Conservation (phyloP, 2,329 filamentous ascomycete species). For the Eurotiales sp. region DNA sequence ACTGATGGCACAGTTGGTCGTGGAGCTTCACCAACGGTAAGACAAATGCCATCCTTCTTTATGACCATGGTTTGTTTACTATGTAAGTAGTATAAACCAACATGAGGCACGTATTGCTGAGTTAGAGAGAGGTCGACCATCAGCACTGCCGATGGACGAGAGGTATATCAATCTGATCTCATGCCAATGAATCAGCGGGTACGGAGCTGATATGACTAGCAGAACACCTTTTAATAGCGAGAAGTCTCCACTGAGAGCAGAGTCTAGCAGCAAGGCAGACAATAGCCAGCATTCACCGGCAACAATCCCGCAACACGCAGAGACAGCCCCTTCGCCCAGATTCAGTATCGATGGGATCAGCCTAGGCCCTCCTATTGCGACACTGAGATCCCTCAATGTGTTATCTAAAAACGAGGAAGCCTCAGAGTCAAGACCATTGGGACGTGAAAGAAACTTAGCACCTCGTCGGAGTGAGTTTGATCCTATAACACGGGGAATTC, state of each 20-base stretch:
- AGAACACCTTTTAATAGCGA: neutral
- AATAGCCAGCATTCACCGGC: neutral
- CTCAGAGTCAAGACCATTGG: constrained; percentile 11
- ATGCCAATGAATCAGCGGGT: neutral
- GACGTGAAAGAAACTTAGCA: neutral
- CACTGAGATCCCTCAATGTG: constrained; percentile 18
- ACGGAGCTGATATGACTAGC: neutral
- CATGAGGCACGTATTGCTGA: constrained; percentile 7
- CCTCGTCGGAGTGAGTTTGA: neutral
- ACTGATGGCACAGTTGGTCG: constrained; percentile 15
- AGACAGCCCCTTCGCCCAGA: neutral
- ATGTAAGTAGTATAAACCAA: constrained; percentile 2
- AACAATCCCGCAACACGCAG: neutral
- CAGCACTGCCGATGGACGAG: neutral
- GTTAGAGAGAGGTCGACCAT: neutral
- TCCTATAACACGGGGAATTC: neutral
- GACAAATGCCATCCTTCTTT: neutral
- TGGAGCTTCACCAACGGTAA: constrained; percentile 16
- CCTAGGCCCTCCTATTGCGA: constrained; percentile 21
- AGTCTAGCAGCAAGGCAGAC: neutral
- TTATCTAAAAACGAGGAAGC: constrained; percentile 15
- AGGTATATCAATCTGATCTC: neutral
- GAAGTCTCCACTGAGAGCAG: neutral
- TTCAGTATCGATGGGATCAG: constrained; percentile 19
- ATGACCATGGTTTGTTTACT: neutral